Evolutionary conservation across 192 early-diverging fungal species (phyloP).

Genomic region (Coemansia furcata): DNA sequence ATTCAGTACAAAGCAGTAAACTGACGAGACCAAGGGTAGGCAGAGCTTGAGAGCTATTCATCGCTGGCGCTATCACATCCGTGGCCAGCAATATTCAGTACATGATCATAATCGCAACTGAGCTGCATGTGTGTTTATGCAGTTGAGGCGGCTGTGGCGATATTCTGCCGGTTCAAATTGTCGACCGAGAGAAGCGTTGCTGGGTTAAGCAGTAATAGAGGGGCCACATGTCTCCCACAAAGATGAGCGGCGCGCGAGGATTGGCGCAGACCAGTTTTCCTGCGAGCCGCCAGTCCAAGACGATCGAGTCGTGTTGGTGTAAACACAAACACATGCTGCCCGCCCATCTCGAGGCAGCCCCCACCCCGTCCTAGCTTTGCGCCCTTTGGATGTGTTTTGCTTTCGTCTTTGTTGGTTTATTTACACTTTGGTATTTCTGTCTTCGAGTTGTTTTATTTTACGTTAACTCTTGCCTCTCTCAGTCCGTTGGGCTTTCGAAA

Average conservation of each 20-base stretch:
- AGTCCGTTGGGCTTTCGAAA: not conserved
- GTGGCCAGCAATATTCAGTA: not conserved
- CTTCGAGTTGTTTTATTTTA: constrained; percentile 1
- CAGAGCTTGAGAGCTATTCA: not conserved
- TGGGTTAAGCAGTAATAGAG: not conserved
- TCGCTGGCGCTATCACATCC: not conserved
- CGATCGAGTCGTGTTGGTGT: not conserved
- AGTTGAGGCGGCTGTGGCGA: not conserved
- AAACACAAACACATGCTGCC: not conserved
- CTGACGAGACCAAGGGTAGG: not conserved
- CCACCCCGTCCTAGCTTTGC: not conserved
- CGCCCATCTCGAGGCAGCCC: not conserved
- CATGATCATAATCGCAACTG: not conserved
- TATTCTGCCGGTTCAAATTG: not conserved
- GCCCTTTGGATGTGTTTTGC: constrained; percentile 1
- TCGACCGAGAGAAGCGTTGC: not conserved
- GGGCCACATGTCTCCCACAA: not conserved
- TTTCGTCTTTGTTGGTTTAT: not conserved
- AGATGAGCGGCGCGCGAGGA: not conserved
- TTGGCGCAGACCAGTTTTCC: not conserved
- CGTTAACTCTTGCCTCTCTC: not conserved
- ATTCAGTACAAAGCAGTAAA: not conserved
- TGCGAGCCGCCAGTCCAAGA: not conserved
- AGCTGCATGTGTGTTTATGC: not conserved
- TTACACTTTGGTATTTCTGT: not conserved